These are phyloP conservation scores for Saraca asoca DNA, from an alignment of 331 rosid species.

Conservation along the genomic window DNA sequence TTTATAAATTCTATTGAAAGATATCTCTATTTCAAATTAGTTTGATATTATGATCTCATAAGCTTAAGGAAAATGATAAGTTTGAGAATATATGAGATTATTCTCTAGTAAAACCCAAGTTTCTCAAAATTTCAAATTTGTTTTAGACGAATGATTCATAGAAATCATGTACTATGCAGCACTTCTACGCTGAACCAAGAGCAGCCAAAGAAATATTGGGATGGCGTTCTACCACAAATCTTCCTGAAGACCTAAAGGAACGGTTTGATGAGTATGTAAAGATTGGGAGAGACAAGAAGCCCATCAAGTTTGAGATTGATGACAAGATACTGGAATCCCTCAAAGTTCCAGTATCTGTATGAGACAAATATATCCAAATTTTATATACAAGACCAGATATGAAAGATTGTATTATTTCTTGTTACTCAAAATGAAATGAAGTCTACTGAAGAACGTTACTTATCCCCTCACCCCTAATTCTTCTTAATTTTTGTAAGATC, in stretches of 20 bases:
- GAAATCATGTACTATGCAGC: constrained; percentile 52
- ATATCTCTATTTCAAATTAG: no score
- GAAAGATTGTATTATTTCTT: constrained; percentile 18
- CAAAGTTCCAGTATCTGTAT: constrained; percentile 70
- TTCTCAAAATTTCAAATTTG: background rate
- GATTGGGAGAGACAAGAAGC: constrained; percentile 91
- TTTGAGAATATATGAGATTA: background rate
- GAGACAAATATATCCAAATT: constrained; percentile 32
- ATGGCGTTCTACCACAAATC: constrained; percentile 68
- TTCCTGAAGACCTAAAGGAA: constrained; percentile 77
- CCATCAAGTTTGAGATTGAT: constrained; percentile 77
- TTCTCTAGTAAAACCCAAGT: background rate
- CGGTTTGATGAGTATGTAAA: constrained; percentile 78
- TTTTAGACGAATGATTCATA: constrained; percentile 1
- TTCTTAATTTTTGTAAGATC: background rate
- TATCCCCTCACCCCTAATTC: background rate
- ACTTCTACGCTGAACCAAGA: constrained; percentile 95
- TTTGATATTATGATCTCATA: no score
- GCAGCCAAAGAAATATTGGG: constrained; percentile 85
- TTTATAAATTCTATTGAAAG: no score
- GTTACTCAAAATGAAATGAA: background rate
- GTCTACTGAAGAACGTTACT: constrained; percentile 12
- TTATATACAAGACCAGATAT: background rate
- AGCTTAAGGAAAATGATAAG: constrained; percentile 7
- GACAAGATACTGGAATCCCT: constrained; percentile 81